Conservation (phyloP, 306 rosid species). For the Crotalaria pallida region DNA sequence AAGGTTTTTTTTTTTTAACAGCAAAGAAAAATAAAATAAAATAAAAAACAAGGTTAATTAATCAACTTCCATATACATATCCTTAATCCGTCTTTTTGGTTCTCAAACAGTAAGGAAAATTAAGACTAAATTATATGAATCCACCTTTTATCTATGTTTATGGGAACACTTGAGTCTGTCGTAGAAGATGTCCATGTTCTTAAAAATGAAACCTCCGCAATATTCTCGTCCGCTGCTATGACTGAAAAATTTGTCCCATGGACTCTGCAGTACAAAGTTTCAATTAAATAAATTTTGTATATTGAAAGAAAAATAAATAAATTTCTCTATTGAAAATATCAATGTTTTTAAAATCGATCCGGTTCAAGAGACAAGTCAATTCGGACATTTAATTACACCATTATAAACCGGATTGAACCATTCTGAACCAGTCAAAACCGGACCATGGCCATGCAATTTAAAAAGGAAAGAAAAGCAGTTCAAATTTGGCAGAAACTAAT, state of each 20-base stretch:
- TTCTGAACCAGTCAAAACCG: no score
- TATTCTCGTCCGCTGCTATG: constrained; percentile 15
- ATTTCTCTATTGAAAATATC: not conserved
- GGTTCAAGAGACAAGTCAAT: no score
- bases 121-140: not conserved
- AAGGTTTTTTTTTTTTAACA: no score
- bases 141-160: constrained; percentile 70
- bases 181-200: constrained; percentile 39
- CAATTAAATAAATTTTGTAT: not conserved
- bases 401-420: no score
- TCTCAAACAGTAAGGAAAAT: not conserved
- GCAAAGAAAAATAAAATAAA: no score
- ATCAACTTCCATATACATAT: not conserved
- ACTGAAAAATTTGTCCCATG: constrained; percentile 32
- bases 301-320: not conserved
- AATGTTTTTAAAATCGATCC: no score
- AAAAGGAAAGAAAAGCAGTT: no score
- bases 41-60: no score
- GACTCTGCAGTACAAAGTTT: constrained; percentile 33
- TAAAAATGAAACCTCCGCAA: constrained; percentile 64
- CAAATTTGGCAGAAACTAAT: no score
- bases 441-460: no score
- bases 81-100: not conserved
- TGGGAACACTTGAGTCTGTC: constrained; percentile 22
- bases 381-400: no score